A percentile compares a stretch with the other conserved stretches of the same genome.
Conservation (phyloP, 306 rosid species). For the Calophaca sinica region DNA sequence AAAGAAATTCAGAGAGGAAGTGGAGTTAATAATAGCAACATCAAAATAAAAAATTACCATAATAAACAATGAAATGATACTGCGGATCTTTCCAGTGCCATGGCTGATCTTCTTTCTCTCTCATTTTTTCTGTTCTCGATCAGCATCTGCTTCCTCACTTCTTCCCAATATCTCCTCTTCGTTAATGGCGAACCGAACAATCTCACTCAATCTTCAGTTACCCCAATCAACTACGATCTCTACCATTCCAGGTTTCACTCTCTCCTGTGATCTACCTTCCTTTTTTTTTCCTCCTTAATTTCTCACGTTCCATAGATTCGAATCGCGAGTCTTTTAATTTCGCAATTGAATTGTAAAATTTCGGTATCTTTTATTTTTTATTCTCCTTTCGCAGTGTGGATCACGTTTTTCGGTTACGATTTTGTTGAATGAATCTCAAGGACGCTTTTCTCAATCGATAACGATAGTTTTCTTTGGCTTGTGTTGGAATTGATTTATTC, state of each 20-base stretch:
- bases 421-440: conserved; percentile 31
- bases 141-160: conserved; percentile 52
- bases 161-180: conserved; percentile 49
- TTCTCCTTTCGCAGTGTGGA: conserved; percentile 1
- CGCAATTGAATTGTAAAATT: conserved; percentile 24
- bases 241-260: conserved; percentile 80
- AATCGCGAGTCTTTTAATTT: conserved; percentile 12
- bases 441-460: not conserved
- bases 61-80: conserved; percentile 25
- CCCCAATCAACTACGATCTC: conserved; percentile 81
- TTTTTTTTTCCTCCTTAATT: not conserved
- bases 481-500: not conserved
- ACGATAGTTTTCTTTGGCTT: not conserved
- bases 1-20: not conserved
- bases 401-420: conserved; percentile 31
- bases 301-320: conserved; percentile 2
- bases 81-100: conserved; percentile 46
- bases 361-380: not conserved
- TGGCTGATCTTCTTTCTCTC: conserved; percentile 69
- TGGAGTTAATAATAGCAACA: conserved; percentile 1
- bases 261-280: not conserved
- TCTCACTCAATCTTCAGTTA: conserved; percentile 44
- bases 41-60: conserved; percentile 24
- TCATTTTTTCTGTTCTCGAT: conserved; percentile 46
- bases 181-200: conserved; percentile 55